Evolutionary conservation across 2,329 filamentous ascomycete genomes (phyloP).

Genomic region (Truncatella angustata): DNA sequence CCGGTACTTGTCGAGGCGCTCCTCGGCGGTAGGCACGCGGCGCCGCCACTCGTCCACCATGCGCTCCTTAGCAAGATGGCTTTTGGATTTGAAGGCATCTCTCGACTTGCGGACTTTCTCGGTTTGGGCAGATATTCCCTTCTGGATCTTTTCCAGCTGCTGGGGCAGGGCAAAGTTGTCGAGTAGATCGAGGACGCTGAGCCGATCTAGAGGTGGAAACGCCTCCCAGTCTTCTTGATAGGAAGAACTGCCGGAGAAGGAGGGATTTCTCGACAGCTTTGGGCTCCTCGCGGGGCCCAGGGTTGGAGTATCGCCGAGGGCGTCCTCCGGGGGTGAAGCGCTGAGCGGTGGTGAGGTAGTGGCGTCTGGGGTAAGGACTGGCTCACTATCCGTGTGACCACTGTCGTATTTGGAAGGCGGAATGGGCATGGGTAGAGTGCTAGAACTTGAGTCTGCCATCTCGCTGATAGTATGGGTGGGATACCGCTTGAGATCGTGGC

Average conservation of each 20-base stretch:
- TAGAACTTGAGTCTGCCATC: conserved; percentile 38
- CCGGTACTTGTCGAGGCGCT: conserved; percentile 88
- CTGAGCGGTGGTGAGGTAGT: conserved; percentile 39
- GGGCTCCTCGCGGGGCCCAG: conserved; percentile 50
- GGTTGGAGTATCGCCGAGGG: conserved; percentile 48
- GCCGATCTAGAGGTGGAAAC: conserved; percentile 82
- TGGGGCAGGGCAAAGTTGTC: conserved; percentile 91
- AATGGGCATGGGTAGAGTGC: conserved; percentile 30
- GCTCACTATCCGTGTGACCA: conserved; percentile 41
- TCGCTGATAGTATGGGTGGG: conserved; percentile 36
- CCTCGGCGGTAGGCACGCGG: conserved; percentile 80
- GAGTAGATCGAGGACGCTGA: conserved; percentile 89
- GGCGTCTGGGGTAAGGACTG: conserved; percentile 39
- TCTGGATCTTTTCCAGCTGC: conserved; percentile 87
- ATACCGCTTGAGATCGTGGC: conserved; percentile 33
- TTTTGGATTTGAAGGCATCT: conserved; percentile 73
- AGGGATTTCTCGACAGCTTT: conserved; percentile 70
- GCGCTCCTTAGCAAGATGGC: conserved; percentile 77
- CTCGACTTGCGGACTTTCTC: conserved; percentile 82
- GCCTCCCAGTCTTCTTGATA: conserved; percentile 86
- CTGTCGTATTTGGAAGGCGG: conserved; percentile 35
- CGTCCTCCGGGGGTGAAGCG: conserved; percentile 42
- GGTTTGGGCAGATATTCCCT: conserved; percentile 76
- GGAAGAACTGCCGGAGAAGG: conserved; percentile 81
- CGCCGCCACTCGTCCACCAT: conserved; percentile 93